Percentiles rank a stretch among this genome's conserved stretches.
Conservation (phyloP, 2,329 filamentous ascomycete genomes). For the Cadophora malorum region DNA sequence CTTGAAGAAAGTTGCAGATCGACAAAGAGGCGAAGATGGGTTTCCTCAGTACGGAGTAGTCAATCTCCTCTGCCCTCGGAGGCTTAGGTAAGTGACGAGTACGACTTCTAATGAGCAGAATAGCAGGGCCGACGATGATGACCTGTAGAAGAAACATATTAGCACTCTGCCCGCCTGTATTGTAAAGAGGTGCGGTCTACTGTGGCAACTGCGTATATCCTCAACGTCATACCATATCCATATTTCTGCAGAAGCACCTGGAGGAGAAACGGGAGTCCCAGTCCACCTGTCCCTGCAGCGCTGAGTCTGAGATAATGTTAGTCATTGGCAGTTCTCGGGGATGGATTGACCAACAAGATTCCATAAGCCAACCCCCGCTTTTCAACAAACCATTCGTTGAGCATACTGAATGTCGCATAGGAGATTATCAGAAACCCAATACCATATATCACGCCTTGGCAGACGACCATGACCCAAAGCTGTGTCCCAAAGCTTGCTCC, state of each 20-base stretch:
- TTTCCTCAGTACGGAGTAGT: conserved; percentile 53
- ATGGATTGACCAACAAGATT: conserved; percentile 54
- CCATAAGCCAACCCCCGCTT: conserved; percentile 65
- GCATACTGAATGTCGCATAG: conserved; percentile 60
- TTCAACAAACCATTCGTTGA: conserved; percentile 67
- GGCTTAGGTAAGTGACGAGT: not conserved
- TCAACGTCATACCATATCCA: conserved; percentile 60
- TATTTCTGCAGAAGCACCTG: conserved; percentile 56
- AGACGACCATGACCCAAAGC: conserved; percentile 60
- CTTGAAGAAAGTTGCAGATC: conserved; percentile 54
- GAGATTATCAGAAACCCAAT: conserved; percentile 62
- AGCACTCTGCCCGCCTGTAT: too few species aligned
- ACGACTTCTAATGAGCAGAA: conserved; percentile 37
- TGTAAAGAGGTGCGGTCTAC: not conserved
- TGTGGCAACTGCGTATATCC: conserved; percentile 55
- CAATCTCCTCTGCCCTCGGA: conserved; percentile 45
- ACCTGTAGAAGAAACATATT: conserved; percentile 43
- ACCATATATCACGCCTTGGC: conserved; percentile 66
- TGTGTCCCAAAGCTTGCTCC: conserved; percentile 56
- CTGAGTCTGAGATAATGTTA: conserved; percentile 18
- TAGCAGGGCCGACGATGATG: conserved; percentile 58
- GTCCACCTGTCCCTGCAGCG: conserved; percentile 55
- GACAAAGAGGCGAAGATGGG: conserved; percentile 42
- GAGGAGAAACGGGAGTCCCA: conserved; percentile 59
- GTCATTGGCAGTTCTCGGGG: conserved; percentile 30